Evolutionary conservation across 495 filamentous ascomycete genomes (phyloP).

Genomic region (Xylaria venustula): DNA sequence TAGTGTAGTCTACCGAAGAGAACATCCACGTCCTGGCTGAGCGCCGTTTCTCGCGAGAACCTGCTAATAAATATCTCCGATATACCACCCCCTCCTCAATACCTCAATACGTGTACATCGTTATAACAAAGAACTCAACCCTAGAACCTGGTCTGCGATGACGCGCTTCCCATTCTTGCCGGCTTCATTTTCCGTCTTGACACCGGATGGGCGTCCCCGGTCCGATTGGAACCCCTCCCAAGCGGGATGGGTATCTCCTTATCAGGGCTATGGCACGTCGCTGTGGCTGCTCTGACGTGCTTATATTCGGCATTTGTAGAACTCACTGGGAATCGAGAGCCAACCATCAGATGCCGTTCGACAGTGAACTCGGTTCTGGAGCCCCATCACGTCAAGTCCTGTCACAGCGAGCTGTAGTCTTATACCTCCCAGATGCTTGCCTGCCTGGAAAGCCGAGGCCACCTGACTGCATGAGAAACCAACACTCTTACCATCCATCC

Average conservation of each 20-base stretch:
- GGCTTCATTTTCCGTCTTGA: neutral
- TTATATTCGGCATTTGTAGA: neutral
- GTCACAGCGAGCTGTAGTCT: neutral
- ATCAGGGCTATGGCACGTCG: too few relatives aligned
- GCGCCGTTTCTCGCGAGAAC: neutral
- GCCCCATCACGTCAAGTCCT: neutral
- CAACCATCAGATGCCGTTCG: neutral
- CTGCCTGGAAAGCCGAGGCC: neutral
- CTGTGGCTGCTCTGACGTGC: neutral
- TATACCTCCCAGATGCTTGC: neutral
- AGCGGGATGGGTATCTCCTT: too few relatives aligned
- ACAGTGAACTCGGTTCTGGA: neutral
- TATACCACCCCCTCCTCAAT: neutral
- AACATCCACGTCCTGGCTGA: too few relatives aligned
- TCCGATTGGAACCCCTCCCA: neutral
- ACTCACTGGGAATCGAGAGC: neutral
- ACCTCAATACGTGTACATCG: neutral
- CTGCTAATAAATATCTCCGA: neutral
- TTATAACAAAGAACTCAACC: neutral
- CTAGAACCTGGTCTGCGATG: neutral
- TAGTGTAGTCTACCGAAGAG: too few relatives aligned
- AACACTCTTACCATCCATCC: neutral
- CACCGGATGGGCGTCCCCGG: neutral
- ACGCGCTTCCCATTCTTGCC: neutral
- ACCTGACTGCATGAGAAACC: constrained; percentile 1